Evolutionary conservation across 192 early-diverging fungal genomes (phyloP).

Genomic region (Lobulomyces angularis): DNA sequence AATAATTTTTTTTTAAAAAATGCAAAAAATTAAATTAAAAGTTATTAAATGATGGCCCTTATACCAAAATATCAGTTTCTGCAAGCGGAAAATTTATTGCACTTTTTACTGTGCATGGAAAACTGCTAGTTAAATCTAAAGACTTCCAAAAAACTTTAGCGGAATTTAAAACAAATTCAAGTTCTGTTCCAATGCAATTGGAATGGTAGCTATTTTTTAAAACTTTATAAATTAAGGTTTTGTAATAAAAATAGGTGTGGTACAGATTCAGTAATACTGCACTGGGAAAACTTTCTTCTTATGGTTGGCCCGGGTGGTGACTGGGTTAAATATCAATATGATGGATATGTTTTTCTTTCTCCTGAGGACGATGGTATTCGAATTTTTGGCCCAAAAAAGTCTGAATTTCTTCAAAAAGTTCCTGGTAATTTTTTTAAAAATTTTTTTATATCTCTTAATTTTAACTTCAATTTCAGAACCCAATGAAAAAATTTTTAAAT

Average conservation of each 20-base stretch:
- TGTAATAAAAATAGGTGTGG: constrained; percentile 60
- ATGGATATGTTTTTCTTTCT: constrained; percentile 66
- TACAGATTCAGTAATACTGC: constrained; percentile 80
- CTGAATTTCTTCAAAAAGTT: constrained; percentile 81
- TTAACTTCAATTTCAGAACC: constrained; percentile 32
- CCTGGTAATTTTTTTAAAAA: constrained; percentile 38
- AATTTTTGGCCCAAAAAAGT: constrained; percentile 69
- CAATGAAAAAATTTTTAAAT: constrained; percentile 75
- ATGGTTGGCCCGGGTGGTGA: constrained; percentile 92
- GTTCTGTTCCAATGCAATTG: constrained; percentile 56
- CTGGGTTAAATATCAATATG: constrained; percentile 60
- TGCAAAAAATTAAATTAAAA: too few species aligned
- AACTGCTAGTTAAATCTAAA: constrained; percentile 83
- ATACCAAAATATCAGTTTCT: constrained; percentile 74
- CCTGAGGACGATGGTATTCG: constrained; percentile 88
- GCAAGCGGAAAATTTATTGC: constrained; percentile 91
- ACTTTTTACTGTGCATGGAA: constrained; percentile 62
- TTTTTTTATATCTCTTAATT: not conserved
- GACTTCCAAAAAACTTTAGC: constrained; percentile 91
- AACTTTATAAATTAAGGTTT: not conserved
- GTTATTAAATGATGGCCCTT: constrained; percentile 79
- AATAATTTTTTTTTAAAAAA: too few species aligned
- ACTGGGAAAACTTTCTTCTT: constrained; percentile 69
- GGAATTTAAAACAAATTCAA: constrained; percentile 57
- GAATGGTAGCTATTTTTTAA: constrained; percentile 46